Evolutionary conservation across 331 rosid genomes (phyloP).

Genomic region (Pyrus hybrid): DNA sequence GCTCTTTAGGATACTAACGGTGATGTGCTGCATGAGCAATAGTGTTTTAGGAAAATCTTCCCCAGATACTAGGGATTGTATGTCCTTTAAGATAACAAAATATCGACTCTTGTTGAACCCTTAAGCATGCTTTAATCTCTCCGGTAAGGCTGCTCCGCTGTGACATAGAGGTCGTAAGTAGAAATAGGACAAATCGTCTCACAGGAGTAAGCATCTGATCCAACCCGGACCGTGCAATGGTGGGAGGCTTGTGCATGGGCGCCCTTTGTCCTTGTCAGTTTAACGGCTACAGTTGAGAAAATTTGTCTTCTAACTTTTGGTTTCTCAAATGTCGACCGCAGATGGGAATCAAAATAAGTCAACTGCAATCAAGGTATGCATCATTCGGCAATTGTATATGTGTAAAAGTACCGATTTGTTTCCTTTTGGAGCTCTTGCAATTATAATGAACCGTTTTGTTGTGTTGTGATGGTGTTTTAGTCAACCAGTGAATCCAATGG

Average conservation of each 20-base stretch:
- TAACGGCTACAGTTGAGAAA: constrained; percentile 1
- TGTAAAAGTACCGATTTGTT: constrained; percentile 2
- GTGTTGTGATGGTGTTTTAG: constrained; percentile 26
- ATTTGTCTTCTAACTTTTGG: constrained; percentile 15
- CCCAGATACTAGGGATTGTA: no score
- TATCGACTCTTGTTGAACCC: no score
- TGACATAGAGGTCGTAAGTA: neutral
- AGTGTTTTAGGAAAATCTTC: no score
- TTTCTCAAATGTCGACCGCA: constrained; percentile 29
- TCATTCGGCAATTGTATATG: neutral
- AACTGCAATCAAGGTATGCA: constrained; percentile 41
- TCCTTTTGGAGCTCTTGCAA: constrained; percentile 6
- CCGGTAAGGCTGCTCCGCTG: neutral
- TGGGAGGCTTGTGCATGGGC: no score
- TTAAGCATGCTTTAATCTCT: neutral
- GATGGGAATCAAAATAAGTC: constrained; percentile 46
- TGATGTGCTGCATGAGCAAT: no score
- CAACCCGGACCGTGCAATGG: neutral
- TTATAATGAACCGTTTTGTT: constrained; percentile 13
- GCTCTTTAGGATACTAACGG: neutral
- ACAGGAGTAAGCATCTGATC: neutral
- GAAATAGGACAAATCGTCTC: neutral
- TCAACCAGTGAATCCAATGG: constrained; percentile 36
- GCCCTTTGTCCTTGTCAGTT: neutral
- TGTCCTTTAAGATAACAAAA: no score